Conservation (phyloP, 495 filamentous ascomycete genomes). For the Penicillium canescens region DNA sequence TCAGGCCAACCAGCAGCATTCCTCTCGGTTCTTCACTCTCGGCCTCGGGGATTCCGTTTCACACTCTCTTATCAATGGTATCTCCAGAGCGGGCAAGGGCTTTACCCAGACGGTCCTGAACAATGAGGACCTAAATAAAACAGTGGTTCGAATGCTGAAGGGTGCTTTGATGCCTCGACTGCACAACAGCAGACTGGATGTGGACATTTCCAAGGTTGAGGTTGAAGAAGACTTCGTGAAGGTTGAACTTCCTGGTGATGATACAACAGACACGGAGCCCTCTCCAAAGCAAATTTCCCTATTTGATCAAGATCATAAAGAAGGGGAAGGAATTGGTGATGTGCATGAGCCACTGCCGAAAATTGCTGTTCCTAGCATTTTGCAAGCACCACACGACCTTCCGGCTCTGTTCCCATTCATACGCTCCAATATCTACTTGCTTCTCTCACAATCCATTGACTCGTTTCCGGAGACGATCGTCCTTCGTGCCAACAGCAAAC, state of each 20-base stretch:
- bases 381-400: conserved; percentile 7
- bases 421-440: conserved; percentile 7
- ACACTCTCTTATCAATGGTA: conserved; percentile 12
- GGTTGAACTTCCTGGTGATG: not conserved
- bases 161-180: conserved; percentile 11
- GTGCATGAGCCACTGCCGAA: conserved; percentile 2
- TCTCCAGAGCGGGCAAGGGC: conserved; percentile 10
- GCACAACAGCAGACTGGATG: conserved; percentile 4
- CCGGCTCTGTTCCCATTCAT: conserved; percentile 13
- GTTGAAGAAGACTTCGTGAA: not conserved
- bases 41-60: conserved; percentile 11
- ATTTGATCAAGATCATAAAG: not conserved
- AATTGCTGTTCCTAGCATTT: not conserved
- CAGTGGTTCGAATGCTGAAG: conserved; percentile 12
- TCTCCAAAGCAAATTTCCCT: not conserved
- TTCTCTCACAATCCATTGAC: not conserved
- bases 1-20: not conserved
- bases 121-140: conserved; percentile 7
- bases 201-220: not conserved
- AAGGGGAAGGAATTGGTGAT: not conserved
- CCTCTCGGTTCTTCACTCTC: conserved; percentile 11
- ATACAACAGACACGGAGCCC: not conserved
- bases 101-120: conserved; percentile 13
- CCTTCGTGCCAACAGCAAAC: conserved; percentile 7
- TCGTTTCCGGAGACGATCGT: conserved; percentile 2